Percentiles rank a stretch among this genome's conserved stretches.
phyloP scores from a whole-genome alignment of 2,329 filamentous ascomycete species.

The Colletotrichum cordylinicola region DNA sequence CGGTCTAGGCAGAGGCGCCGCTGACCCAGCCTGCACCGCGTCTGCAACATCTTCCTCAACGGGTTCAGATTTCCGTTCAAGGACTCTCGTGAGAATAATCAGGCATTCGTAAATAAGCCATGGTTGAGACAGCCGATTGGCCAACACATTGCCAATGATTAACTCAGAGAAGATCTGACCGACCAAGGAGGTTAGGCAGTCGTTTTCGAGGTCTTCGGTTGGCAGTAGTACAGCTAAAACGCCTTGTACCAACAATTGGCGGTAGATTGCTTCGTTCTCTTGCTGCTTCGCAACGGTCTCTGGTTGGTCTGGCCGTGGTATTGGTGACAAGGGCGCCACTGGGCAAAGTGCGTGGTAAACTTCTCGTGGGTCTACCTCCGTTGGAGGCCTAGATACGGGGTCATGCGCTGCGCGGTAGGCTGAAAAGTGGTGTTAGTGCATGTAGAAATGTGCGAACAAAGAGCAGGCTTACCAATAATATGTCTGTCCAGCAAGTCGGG shows the following conservation, averaged over 20 bases:
- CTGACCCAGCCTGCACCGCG: neutral
- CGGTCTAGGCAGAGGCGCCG: neutral
- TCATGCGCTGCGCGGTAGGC: conserved; percentile 75
- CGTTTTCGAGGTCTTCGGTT: conserved; percentile 90
- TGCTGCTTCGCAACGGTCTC: conserved; percentile 64
- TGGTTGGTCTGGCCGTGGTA: conserved; percentile 64
- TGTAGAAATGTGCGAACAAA: neutral
- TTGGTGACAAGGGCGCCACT: conserved; percentile 79
- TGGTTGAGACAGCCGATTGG: conserved; percentile 81
- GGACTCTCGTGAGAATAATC: conserved; percentile 67
- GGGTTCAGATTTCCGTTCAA: conserved; percentile 31
- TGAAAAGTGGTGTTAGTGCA: neutral
- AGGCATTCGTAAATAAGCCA: conserved; percentile 89
- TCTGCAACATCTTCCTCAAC: conserved; percentile 15
- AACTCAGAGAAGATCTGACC: conserved; percentile 89
- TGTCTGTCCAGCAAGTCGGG: conserved; percentile 83
- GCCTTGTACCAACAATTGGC: conserved; percentile 85
- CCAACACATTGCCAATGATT: conserved; percentile 82
- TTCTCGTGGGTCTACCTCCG: conserved; percentile 67
- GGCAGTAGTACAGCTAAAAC: conserved; percentile 84
- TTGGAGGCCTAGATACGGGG: conserved; percentile 60
- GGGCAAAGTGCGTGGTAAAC: conserved; percentile 87
- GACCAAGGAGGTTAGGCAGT: conserved; percentile 82
- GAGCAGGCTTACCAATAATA: conserved; percentile 66
- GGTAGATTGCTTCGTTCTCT: conserved; percentile 82